phyloP scores from a whole-genome alignment of 176 grass and related monocot species.

The Alopecurus myosuroides region DNA sequence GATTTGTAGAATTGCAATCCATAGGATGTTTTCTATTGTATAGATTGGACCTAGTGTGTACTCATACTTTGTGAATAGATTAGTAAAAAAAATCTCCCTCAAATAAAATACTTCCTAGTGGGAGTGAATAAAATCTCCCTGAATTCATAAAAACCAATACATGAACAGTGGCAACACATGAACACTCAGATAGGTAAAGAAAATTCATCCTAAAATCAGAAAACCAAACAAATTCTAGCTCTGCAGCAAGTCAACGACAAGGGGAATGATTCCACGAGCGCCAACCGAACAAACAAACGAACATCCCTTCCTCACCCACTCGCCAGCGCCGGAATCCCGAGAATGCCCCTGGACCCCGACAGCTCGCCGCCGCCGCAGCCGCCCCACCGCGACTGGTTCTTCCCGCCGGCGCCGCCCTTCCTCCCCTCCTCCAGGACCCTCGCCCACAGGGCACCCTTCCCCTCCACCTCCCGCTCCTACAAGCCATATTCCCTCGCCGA shows the following conservation, averaged over 20 bases:
- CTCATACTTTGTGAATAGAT: too few relatives aligned
- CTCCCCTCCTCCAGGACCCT: slow-evolving; percentile 27
- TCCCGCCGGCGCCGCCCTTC: slow-evolving; percentile 55
- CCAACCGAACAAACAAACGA: background rate
- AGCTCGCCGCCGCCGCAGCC: slow-evolving; percentile 23
- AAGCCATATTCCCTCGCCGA: slow-evolving; percentile 42
- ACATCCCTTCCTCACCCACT: background rate
- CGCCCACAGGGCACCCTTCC: slow-evolving; percentile 38
- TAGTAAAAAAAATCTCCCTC: too few relatives aligned
- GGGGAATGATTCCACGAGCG: background rate
- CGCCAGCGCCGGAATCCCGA: background rate
- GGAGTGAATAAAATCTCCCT: too few relatives aligned
- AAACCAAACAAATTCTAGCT: background rate
- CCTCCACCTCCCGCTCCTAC: slow-evolving; percentile 45
- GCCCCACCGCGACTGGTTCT: slow-evolving; percentile 70
- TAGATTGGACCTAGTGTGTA: too few relatives aligned
- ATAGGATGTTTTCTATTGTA: too few relatives aligned
- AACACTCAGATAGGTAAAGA: too few relatives aligned
- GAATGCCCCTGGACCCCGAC: slow-evolving; percentile 18
- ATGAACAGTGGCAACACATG: too few relatives aligned
- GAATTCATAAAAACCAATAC: too few relatives aligned
- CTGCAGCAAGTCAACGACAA: background rate
- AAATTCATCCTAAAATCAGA: background rate
- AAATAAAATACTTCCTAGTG: too few relatives aligned
- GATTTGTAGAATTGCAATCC: too few relatives aligned